Conservation (phyloP, 2,329 filamentous ascomycete species). For the Aspergillus amoenus region DNA sequence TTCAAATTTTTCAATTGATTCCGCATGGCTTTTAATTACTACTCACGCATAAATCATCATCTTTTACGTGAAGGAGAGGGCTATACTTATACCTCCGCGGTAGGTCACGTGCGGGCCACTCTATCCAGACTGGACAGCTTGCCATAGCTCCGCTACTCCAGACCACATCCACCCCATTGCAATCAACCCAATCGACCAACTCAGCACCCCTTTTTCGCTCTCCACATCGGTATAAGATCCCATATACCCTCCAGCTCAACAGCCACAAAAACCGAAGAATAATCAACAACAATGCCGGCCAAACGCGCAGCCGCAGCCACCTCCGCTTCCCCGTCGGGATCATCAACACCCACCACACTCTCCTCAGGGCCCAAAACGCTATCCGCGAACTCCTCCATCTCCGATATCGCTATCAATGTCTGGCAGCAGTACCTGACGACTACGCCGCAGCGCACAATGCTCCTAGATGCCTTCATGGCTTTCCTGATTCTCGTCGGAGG, state of each 20-base stretch:
- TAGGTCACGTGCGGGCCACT: slow-evolving; percentile 7
- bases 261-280: neutral
- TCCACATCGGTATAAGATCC: neutral
- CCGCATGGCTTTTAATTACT: neutral
- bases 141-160: neutral
- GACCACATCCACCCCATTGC: neutral
- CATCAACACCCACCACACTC: slow-evolving; percentile 16
- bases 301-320: slow-evolving; percentile 8
- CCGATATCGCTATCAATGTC: slow-evolving; percentile 67
- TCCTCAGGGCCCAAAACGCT: slow-evolving; percentile 37
- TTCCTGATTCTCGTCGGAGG: slow-evolving; percentile 83
- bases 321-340: slow-evolving; percentile 50
- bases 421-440: slow-evolving; percentile 74
- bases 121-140: slow-evolving; percentile 10
- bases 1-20: neutral
- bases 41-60: neutral
- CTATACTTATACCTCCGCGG: neutral
- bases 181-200: neutral
- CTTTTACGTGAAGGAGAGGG: neutral
- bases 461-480: slow-evolving; percentile 85
- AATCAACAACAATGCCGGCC: slow-evolving; percentile 1
- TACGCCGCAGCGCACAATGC: slow-evolving; percentile 87
- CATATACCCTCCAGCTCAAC: neutral
- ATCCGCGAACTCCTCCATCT: slow-evolving; percentile 39
- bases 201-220: neutral